Conservation (phyloP, 1,284 basidiomycete genomes). For the Sanguinoderma infundibulare region DNA sequence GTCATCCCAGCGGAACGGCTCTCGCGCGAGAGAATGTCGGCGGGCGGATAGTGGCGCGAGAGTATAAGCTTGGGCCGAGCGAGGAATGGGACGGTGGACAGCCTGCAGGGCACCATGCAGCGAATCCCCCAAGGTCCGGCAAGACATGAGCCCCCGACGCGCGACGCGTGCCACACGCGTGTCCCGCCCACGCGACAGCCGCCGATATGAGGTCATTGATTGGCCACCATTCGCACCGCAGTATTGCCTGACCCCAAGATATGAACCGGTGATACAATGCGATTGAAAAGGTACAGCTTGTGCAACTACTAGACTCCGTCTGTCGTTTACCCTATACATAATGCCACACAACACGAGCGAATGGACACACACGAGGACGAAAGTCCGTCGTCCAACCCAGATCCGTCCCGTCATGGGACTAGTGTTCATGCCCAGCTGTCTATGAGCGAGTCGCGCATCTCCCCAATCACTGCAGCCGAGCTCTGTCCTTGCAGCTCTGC, state of each 20-base stretch:
- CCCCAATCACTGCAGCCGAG: slow-evolving; percentile 86
- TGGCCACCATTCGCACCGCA: too few relatives aligned
- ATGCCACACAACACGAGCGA: slow-evolving; percentile 16
- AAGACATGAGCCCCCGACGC: neutral
- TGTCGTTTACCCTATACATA: slow-evolving; percentile 11
- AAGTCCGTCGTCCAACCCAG: slow-evolving; percentile 3
- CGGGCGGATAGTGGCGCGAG: neutral
- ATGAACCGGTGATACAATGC: neutral
- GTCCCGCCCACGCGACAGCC: slow-evolving; percentile 12
- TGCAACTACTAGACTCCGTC: slow-evolving; percentile 12
- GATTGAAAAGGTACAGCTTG: slow-evolving; percentile 22
- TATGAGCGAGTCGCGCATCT: slow-evolving; percentile 94
- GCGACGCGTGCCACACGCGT: slow-evolving; percentile 18
- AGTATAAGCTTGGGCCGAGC: neutral
- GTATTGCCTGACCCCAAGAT: neutral
- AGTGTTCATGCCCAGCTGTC: slow-evolving; percentile 89
- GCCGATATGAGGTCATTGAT: neutral
- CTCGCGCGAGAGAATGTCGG: slow-evolving; percentile 1
- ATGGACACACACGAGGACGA: slow-evolving; percentile 16
- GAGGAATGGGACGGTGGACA: neutral
- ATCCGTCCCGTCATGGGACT: slow-evolving; percentile 7
- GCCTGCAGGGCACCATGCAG: slow-evolving; percentile 4
- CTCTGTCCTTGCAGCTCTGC: slow-evolving; percentile 89
- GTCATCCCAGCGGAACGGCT: slow-evolving; percentile 10
- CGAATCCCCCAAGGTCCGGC: slow-evolving; percentile 3